phyloP scores from a whole-genome alignment of 345 rosid genomes.

The Melastoma malabathricum region DNA sequence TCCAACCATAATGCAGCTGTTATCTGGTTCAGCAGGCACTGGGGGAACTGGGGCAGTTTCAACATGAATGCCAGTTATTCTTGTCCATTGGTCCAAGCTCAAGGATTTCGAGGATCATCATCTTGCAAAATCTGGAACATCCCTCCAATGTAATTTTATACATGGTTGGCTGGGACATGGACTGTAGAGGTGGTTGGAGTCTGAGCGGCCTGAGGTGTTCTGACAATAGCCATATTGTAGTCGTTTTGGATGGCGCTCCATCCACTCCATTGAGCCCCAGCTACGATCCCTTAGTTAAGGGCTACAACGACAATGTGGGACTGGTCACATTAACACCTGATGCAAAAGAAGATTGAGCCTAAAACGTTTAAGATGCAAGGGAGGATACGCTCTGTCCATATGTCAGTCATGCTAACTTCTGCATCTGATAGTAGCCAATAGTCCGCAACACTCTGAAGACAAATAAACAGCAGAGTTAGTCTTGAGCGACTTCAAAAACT shows the following conservation, averaged over 20 bases:
- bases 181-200: conserved; percentile 38
- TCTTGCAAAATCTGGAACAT: too few species aligned
- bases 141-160: too few species aligned
- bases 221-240: conserved; percentile 19
- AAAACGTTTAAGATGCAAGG: neutral
- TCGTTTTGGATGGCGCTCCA: conserved; percentile 30
- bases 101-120: too few species aligned
- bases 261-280: conserved; percentile 45
- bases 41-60: too few species aligned
- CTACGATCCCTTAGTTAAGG: conserved; percentile 27
- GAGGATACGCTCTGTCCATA: conserved; percentile 92
- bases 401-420: conserved; percentile 75
- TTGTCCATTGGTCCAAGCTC: too few species aligned
- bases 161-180: conserved; percentile 15
- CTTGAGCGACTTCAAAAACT: neutral
- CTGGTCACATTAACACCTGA: neutral
- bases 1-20: too few species aligned
- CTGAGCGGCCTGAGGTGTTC: conserved; percentile 41
- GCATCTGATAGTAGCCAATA: conserved; percentile 94
- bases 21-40: too few species aligned
- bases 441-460: conserved; percentile 45
- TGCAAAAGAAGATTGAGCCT: neutral
- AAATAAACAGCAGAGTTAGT: neutral
- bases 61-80: too few species aligned
- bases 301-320: neutral